Evolutionary conservation across 1,284 basidiomycete genomes (phyloP), one percentile per base, ranked within the genome.

Genomic region (Coniferiporia sulphurascens): DNA sequence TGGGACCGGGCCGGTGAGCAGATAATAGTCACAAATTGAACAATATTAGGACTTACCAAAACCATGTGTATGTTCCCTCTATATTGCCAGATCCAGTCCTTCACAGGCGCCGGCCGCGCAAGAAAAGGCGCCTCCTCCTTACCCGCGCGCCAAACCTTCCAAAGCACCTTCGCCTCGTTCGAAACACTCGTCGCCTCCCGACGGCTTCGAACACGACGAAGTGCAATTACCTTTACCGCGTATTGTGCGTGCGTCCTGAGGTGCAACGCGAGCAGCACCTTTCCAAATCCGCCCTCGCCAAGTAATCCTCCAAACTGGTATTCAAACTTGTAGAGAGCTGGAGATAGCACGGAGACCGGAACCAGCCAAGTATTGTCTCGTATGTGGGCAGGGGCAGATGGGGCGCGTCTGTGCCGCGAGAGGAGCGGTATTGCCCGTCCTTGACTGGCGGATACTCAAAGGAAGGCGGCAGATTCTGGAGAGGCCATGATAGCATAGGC

Each of bases 21-120:
- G 7, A 21, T 10, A 55, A 32, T 7, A 45, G 2, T 17, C 8
- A 3, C 44, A 46, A 32, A 46, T 27, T 7, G 21, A 17, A 46
- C 19, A 19, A n/a, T 32, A 53, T 2, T 27, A 10, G 10, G 35
- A 27, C 51, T 52, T 4, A 59, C 58, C 38, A 59, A 19, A 19
- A 59, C 58, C 51, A 59, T 17, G 45, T 59, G 58, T 9, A 59
- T 43, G 22, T 59, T 59, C 19, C 51, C 58, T 17, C 46, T 49
- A 38, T 54, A 59, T 41, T 59, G 58, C 58, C 58, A 59, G n/a
- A 54, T 12, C 58, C 58, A 59, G 17, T 59, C 58, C 35, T 51
- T 49, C 17, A 53, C 45, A 17, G 43, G 2, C 15, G 58, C 58
- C n/a, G 58, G 51, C n/a, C 58, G 43, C 4, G 52, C 52, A 48